Percentiles rank a stretch among this genome's conserved stretches.
Conservation (phyloP, 2,329 filamentous ascomycete species). For the Fonsecaea multimorphosa region DNA sequence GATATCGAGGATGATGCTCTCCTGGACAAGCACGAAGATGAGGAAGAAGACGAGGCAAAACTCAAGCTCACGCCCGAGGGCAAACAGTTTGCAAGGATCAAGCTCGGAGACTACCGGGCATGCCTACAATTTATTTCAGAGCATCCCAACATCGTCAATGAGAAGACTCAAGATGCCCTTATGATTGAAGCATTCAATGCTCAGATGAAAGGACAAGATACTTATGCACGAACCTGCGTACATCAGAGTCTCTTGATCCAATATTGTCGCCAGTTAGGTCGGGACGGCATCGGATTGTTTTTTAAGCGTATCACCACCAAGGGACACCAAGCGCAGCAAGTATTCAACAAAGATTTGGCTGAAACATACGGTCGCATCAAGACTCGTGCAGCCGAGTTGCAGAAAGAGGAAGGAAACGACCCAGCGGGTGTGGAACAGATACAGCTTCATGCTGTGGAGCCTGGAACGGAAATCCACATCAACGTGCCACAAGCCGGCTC, state of each 20-base stretch:
- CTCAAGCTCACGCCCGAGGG: constrained; percentile 77
- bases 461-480: constrained; percentile 89
- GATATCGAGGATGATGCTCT: constrained; percentile 62
- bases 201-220: constrained; percentile 75
- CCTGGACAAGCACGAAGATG: constrained; percentile 48
- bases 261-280: constrained; percentile 89
- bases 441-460: constrained; percentile 94
- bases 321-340: constrained; percentile 84
- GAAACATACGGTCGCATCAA: constrained; percentile 84
- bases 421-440: constrained; percentile 86
- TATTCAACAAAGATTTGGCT: constrained; percentile 93
- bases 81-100: constrained; percentile 82
- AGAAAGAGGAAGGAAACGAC: constrained; percentile 61
- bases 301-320: constrained; percentile 94
- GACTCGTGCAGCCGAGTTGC: constrained; percentile 75
- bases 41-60: constrained; percentile 71
- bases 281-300: constrained; percentile 87
- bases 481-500: constrained; percentile 73
- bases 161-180: constrained; percentile 88
- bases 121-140: constrained; percentile 78
- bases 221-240: constrained; percentile 83
- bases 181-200: constrained; percentile 91
- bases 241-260: constrained; percentile 92
- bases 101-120: constrained; percentile 72
- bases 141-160: constrained; percentile 77